Conservation (phyloP, 805 yeast species). For the Isabelozyma pseudorhagii region DNA sequence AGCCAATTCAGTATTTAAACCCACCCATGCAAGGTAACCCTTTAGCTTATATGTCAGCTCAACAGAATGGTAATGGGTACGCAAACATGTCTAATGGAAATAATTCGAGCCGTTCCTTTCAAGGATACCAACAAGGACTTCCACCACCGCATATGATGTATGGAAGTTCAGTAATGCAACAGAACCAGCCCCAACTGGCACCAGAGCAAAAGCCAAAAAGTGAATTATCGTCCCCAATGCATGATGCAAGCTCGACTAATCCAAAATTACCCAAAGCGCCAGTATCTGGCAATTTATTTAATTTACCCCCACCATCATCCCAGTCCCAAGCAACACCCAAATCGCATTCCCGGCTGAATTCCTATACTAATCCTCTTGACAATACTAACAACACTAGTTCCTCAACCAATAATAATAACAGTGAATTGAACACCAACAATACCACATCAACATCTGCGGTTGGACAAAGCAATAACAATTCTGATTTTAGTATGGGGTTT, state of each 20-base stretch:
- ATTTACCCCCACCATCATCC: conserved; percentile 32
- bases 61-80: conserved; percentile 7
- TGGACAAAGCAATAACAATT: conserved; percentile 12
- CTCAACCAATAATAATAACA: conserved; percentile 7
- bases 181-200: conserved; percentile 5
- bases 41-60: conserved; percentile 14
- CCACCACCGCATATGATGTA: conserved; percentile 20
- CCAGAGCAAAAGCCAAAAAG: conserved; percentile 15
- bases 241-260: conserved; percentile 18
- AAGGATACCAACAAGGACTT: conserved; percentile 11
- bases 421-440: conserved; percentile 6
- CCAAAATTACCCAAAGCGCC: conserved; percentile 31
- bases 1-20: conserved; percentile 11
- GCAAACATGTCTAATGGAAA: conserved; percentile 4
- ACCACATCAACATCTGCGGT: conserved; percentile 18
- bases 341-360: conserved; percentile 26
- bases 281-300: conserved; percentile 19
- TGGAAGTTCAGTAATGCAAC: conserved; percentile 16
- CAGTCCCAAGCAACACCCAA: conserved; percentile 13
- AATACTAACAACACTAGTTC: conserved; percentile 1
- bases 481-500: conserved; percentile 36
- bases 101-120: conserved; percentile 5
- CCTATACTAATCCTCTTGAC: conserved; percentile 16
- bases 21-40: conserved; percentile 19
- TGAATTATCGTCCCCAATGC: conserved; percentile 39